Conservation (phyloP, 352 stramenopile species). For the Globisporangium okanoganense region DNA sequence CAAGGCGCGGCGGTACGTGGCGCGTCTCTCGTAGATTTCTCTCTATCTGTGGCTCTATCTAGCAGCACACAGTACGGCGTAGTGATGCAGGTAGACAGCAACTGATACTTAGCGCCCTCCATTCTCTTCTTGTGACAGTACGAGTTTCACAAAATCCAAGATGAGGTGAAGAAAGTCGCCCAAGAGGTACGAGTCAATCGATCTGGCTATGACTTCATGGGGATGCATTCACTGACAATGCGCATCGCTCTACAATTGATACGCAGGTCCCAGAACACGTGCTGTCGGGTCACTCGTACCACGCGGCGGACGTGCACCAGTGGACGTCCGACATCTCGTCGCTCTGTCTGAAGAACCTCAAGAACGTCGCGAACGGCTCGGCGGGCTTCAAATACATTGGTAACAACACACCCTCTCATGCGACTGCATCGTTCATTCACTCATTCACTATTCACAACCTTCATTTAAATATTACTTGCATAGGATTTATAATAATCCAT, state of each 20-base stretch:
- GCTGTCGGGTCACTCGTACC: conserved; percentile 61
- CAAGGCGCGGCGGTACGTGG: conserved; percentile 37
- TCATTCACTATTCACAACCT: neutral
- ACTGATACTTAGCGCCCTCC: neutral
- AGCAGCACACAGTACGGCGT: neutral
- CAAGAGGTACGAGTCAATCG: conserved; percentile 43
- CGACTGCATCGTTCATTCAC: neutral
- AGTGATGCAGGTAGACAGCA: neutral
- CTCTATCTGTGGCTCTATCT: neutral
- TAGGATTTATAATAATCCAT: conserved; percentile 5
- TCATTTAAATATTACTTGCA: conserved; percentile 9
- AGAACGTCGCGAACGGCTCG: conserved; percentile 75
- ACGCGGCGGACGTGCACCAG: conserved; percentile 73
- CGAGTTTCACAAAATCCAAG: conserved; percentile 80
- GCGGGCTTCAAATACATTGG: conserved; percentile 89
- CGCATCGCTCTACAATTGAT: neutral
- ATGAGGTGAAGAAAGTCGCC: conserved; percentile 84
- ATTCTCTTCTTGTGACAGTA: conserved; percentile 36
- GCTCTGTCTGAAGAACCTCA: conserved; percentile 80
- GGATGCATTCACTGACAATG: neutral
- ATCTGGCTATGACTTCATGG: too few relatives aligned
- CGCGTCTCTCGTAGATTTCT: neutral
- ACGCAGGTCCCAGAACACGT: conserved; percentile 69
- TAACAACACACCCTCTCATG: conserved; percentile 14
- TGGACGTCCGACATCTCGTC: conserved; percentile 80